Evolutionary conservation across 2,329 filamentous ascomycete species (phyloP), one percentile per base, ranked within the genome.

Genomic region (Coleophoma eucalyptorum): DNA sequence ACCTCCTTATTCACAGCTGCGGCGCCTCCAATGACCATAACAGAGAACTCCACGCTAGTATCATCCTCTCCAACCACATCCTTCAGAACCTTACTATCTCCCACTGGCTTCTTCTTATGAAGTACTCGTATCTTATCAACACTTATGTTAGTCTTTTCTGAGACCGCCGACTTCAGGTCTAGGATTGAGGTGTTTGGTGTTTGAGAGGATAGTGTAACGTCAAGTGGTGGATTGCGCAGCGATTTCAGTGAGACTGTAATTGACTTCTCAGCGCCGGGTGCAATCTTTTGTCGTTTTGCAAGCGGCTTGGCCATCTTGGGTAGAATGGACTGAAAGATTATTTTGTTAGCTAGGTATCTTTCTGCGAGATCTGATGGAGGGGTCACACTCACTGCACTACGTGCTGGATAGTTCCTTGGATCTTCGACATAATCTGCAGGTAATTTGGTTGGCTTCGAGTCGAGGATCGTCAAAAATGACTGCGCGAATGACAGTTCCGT

Each of bases 351-450:
- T 26, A 5, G 3, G 26, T 26, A 26, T 26, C 26, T 26, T 26
- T 26, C 26, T 26, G 26, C 26, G 26, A 26, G 26, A 26, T 26
- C 26, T 26, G 26, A 26, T 26, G 5, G 26, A 26, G 26, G 26
- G 26, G 26, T 26, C 26, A 26, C 46, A 68, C 84, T 31, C 80
- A 97, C 93, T 15, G 91, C 87, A 58, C 84, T 78, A 55, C 88
- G 83, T 21, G 87, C 75, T 20, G 89, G 87, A 67, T 93, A 92
- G 58, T 79, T 83, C 62, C 84, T 85, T 46, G 90, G 84, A 65
- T 97, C 90, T 70, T 93, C 89, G 69, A 95, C 85, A 82, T 97
- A 88, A 69, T 97, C 90, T 57, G 89, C 77, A n/a, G 87, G 84
- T 56, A 97, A 81, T 75, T 92, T 95, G 62, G 84, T 70, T 7